Conservation (phyloP, 2,329 filamentous ascomycete species). For the Beauveria bassiana region DNA sequence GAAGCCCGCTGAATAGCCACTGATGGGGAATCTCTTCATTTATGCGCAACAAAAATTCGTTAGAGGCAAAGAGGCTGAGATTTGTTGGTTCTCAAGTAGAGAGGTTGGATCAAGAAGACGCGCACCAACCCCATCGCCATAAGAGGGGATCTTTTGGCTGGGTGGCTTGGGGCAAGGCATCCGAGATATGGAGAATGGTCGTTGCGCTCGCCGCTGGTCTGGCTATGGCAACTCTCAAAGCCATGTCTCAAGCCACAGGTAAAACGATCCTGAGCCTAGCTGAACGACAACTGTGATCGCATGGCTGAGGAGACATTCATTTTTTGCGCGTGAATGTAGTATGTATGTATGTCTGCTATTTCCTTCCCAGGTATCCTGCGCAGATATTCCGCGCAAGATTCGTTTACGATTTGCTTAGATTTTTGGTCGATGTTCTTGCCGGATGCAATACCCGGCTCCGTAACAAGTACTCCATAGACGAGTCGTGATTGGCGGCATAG, state of each 20-base stretch:
- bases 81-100: not conserved
- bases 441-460: too few relatives aligned
- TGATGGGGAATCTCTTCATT: not conserved
- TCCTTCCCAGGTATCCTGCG: not conserved
- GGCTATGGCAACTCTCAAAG: not conserved
- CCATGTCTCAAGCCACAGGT: conserved; percentile 1
- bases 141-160: not conserved
- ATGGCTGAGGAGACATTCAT: too few relatives aligned
- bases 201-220: not conserved
- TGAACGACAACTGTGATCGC: not conserved
- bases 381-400: too few relatives aligned
- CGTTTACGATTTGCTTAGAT: too few relatives aligned
- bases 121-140: not conserved
- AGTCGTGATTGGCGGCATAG: too few relatives aligned
- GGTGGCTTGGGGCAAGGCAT: not conserved
- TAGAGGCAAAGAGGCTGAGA: not conserved
- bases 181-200: not conserved
- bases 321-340: too few relatives aligned
- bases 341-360: not conserved
- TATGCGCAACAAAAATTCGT: not conserved
- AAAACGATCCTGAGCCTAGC: not conserved
- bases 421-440: too few relatives aligned
- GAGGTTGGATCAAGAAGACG: not conserved
- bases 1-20: not conserved
- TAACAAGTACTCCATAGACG: too few relatives aligned